A percentile compares a stretch with the other conserved stretches of the same genome.
Evolutionary conservation across 257 asterid genomes (phyloP).

Genomic region (Scutellaria minor): DNA sequence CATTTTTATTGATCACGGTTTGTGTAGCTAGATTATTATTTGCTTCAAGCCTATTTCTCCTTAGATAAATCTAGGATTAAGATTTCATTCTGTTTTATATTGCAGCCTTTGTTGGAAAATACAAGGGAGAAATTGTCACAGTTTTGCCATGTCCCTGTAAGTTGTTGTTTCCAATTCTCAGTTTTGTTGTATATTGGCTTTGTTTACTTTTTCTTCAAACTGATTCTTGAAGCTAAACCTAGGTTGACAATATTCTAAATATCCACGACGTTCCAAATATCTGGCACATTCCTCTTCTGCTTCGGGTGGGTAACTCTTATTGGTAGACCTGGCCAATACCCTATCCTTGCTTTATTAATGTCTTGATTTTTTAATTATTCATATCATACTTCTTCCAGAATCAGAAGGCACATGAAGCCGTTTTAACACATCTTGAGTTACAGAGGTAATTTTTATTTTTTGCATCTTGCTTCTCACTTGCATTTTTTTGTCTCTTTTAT

Average conservation of each 20-base stretch:
- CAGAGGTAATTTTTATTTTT: constrained; percentile 49
- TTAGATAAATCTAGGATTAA: background rate
- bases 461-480: background rate
- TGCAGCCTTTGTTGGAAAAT: constrained; percentile 85
- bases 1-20: background rate
- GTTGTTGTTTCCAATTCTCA: constrained; percentile 30
- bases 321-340: constrained; percentile 2
- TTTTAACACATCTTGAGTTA: constrained; percentile 75
- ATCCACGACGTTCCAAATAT: constrained; percentile 92
- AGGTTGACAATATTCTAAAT: constrained; percentile 73
- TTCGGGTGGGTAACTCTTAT: constrained; percentile 60
- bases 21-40: too few relatives aligned
- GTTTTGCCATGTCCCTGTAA: constrained; percentile 88
- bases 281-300: constrained; percentile 91
- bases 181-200: constrained; percentile 21
- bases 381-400: constrained; percentile 53
- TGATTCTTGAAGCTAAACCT: constrained; percentile 18
- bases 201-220: background rate
- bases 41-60: too few relatives aligned
- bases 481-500: constrained; percentile 1
- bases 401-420: constrained; percentile 86
- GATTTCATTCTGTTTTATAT: constrained; percentile 28
- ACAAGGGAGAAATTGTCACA: constrained; percentile 86
- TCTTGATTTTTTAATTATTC: constrained; percentile 29
- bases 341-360: constrained; percentile 6